Conservation (phyloP, 129 eudicot species). For the Sambucus nigra region DNA sequence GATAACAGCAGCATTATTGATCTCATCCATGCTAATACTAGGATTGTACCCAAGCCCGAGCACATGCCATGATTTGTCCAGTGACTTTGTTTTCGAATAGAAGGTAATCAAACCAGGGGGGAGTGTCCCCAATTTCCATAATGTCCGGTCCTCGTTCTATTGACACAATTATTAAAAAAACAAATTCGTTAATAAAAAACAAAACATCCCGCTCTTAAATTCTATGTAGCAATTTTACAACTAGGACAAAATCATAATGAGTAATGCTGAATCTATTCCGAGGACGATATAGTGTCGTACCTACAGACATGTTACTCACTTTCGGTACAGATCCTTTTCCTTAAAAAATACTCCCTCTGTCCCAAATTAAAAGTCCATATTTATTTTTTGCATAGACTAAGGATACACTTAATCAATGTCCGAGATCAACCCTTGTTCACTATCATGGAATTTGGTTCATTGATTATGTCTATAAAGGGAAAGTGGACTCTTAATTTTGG, state of each 20-base stretch:
- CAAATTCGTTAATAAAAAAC: background rate
- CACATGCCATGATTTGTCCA: constrained; percentile 91
- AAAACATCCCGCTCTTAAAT: background rate
- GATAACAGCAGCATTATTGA: constrained; percentile 59
- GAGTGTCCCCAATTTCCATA: constrained; percentile 68
- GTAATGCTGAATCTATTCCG: no score
- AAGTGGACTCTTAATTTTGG: no score
- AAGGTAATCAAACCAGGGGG: constrained; percentile 67
- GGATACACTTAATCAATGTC: no score
- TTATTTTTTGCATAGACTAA: no score
- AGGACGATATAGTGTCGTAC: no score
- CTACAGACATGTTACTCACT: no score
- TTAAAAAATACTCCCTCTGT: no score
- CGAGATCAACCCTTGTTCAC: no score
- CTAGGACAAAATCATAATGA: background rate
- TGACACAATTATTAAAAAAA: background rate
- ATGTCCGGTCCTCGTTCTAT: constrained; percentile 66
- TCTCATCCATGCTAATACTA: constrained; percentile 81
- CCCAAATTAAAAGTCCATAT: no score
- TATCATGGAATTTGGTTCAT: no score
- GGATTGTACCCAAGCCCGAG: constrained; percentile 91
- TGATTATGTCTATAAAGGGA: no score
- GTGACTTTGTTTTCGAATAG: constrained; percentile 60
- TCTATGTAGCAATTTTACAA: background rate
- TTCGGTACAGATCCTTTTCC: no score